phyloP scores from a whole-genome alignment of 192 early-diverging fungal genomes.

The Glomus cerebriforme region DNA sequence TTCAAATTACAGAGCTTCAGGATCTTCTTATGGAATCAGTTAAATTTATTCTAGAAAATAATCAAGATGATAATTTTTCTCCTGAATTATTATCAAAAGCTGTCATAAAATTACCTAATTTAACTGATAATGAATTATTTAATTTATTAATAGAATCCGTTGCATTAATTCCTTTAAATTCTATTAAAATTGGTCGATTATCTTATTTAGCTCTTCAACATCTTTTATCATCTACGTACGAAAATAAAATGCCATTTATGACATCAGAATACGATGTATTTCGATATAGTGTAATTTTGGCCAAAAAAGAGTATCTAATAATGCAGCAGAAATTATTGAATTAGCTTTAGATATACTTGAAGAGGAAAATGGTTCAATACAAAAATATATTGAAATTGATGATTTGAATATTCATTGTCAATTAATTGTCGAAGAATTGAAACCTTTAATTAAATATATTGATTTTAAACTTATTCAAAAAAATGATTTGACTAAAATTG shows the following conservation, averaged over 20 bases:
- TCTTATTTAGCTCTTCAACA: neutral
- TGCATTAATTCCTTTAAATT: neutral
- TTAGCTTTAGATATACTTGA: neutral
- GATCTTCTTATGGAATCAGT: neutral
- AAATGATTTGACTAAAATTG: too few species aligned
- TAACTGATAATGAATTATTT: neutral
- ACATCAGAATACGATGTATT: neutral
- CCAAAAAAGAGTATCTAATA: neutral
- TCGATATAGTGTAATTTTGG: neutral
- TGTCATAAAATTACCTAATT: neutral
- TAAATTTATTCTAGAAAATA: neutral
- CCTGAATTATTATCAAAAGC: constrained; percentile 4
- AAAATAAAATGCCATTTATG: neutral
- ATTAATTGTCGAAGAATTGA: neutral
- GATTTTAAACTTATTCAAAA: neutral
- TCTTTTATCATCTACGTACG: neutral
- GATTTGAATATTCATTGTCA: too few species aligned
- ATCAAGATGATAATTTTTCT: neutral
- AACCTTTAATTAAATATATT: neutral
- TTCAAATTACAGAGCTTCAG: neutral
- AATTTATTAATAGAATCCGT: neutral
- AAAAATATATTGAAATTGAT: neutral
- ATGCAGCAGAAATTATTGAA: neutral
- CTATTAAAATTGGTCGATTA: neutral
- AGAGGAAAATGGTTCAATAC: neutral